Percentiles rank a stretch among this genome's conserved stretches.
Conservation (phyloP, 2,329 filamentous ascomycete species). For the Neofusicoccum laricinum region DNA sequence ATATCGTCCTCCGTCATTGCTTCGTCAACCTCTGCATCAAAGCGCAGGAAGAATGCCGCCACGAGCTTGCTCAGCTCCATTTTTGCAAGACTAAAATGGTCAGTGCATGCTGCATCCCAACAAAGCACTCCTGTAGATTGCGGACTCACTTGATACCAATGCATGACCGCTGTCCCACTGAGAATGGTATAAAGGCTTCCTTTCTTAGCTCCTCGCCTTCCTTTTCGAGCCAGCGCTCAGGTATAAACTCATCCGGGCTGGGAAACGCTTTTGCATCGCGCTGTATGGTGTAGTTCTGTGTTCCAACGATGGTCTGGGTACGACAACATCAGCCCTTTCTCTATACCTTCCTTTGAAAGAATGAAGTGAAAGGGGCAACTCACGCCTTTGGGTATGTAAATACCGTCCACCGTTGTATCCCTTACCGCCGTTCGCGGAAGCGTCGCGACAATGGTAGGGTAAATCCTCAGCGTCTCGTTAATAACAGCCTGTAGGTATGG, state of each 20-base stretch:
- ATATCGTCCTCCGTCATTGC: neutral
- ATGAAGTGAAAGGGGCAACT: neutral
- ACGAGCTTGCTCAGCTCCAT: neutral
- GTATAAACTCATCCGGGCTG: neutral
- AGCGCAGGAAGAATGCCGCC: neutral
- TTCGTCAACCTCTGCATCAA: neutral
- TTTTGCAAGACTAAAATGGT: neutral
- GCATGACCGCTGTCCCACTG: neutral
- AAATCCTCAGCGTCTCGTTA: slow-evolving; percentile 12
- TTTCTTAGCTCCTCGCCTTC: neutral
- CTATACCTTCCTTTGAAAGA: too few relatives aligned
- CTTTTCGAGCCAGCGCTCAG: neutral
- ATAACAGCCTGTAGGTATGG: slow-evolving; percentile 15
- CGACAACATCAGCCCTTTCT: neutral
- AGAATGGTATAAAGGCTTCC: neutral
- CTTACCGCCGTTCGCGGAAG: neutral
- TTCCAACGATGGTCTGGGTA: neutral
- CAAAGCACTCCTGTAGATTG: too few relatives aligned
- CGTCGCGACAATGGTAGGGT: slow-evolving; percentile 13
- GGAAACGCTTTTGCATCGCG: neutral
- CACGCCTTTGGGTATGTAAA: neutral
- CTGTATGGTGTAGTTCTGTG: neutral
- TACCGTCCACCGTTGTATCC: neutral
- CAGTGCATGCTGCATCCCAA: neutral
- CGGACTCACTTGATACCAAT: neutral